These are phyloP conservation scores for Rauvolfia tetraphylla DNA, from an alignment of 257 asterid genomes.

Conservation along the genomic window DNA sequence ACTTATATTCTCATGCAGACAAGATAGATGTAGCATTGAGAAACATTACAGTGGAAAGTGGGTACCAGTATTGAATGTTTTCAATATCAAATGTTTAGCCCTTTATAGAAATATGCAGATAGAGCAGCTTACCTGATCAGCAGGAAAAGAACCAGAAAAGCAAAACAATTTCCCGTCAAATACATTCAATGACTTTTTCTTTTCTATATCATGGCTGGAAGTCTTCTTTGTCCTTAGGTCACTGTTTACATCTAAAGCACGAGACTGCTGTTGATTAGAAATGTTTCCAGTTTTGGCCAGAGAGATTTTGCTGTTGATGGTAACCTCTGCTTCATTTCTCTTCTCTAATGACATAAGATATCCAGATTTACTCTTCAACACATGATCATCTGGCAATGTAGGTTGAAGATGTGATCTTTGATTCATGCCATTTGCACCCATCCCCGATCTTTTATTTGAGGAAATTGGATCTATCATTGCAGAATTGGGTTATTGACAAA, in stretches of 20 bases:
- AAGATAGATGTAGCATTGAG: background rate
- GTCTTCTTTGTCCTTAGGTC: slow-evolving; percentile 36
- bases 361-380: slow-evolving; percentile 29
- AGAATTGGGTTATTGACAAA: slow-evolving; percentile 7
- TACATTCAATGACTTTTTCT: slow-evolving; percentile 42
- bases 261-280: slow-evolving; percentile 19
- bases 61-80: background rate
- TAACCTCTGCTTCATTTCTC: slow-evolving; percentile 25
- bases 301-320: slow-evolving; percentile 19
- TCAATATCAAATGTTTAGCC: background rate
- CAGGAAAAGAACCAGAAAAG: slow-evolving; percentile 79
- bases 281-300: slow-evolving; percentile 19
- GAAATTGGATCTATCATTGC: slow-evolving; percentile 43
- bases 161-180: slow-evolving; percentile 66
- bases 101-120: background rate
- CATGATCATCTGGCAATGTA: slow-evolving; percentile 20
- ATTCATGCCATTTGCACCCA: slow-evolving; percentile 32
- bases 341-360: slow-evolving; percentile 36
- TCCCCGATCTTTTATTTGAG: slow-evolving; percentile 37
- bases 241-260: slow-evolving; percentile 41
- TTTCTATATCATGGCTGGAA: slow-evolving; percentile 35
- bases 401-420: slow-evolving; percentile 44
- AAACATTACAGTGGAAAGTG: background rate
- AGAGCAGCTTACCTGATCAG: slow-evolving; percentile 57
- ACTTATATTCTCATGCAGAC: background rate